Evolutionary conservation across 768 basidiomycete species (phyloP), one percentile per base, ranked within the genome.

Genomic region (Xanthoconium purpureum): DNA sequence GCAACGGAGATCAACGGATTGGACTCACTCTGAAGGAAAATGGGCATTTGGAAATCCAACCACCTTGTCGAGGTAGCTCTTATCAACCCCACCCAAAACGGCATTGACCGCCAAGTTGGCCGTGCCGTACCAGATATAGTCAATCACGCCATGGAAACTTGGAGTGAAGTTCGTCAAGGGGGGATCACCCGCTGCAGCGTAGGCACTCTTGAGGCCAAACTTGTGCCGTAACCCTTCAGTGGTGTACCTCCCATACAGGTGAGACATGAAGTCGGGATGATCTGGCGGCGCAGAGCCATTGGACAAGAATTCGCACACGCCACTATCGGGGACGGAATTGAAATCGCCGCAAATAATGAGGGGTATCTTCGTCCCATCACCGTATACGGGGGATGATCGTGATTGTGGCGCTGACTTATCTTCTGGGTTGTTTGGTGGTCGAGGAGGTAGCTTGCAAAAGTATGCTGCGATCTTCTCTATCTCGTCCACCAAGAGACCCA

Each of bases 1-100:
- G 12, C 6, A 40, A 7, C 51, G 60, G 46, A 9, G 17, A 50
- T 35, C 47, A 54, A 38, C 36, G 46, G 43, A 54, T 54, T 56
- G 45, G 15, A 87, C 93, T 69, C 73, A 98, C 94, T 98, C 95
- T 56, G 94, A 95, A 24, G 96, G 94, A 80, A 94, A 97, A 69
- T 98, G 93, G 2, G 87, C 84, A 72, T 98, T 95, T 30, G 97
- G 97, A 80, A 98, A 98, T 37, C 97, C 97, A 44, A 98, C 96
- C 17, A 84, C 84, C 75, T 92, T 92, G 61, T 88, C 85, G 69
- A 98, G 70, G 76, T 99, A 99, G 28, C 69, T 69, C 64, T 78
- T 80, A 69, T 98, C 94, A 56, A 98, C 86, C 70, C 89, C 92
- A 14, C 91, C 91, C 43, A 98, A 77, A n/a, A 96, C 84, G 20